A percentile compares a stretch with the other conserved stretches of the same genome.
Conservation (phyloP, 441 rosid species). For the Syzygium malaccense region DNA sequence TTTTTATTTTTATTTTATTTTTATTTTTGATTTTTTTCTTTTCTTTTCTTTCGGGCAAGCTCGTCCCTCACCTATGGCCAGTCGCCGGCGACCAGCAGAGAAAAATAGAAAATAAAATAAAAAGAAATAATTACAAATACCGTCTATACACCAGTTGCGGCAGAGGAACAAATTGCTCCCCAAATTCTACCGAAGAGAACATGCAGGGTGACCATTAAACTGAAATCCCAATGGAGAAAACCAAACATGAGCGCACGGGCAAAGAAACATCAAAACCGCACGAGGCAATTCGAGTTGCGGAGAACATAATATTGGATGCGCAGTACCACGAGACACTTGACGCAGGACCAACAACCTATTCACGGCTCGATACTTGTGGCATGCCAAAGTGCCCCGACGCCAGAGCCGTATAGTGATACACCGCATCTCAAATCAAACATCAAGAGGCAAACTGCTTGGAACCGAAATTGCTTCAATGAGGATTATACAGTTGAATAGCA, state of each 20-base stretch:
- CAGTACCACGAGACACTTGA: background rate
- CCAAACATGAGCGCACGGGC: background rate
- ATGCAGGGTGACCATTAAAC: background rate
- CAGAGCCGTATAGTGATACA: background rate
- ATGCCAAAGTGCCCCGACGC: background rate
- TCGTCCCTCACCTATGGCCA: no score
- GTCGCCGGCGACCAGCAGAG: no score
- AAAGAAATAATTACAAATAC: no score
- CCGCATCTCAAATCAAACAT: background rate
- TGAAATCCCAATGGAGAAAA: background rate
- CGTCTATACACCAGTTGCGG: background rate
- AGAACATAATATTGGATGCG: background rate
- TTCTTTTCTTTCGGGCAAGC: no score
- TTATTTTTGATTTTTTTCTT: no score
- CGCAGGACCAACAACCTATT: background rate
- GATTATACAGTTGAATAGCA: background rate
- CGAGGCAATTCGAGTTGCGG: background rate
- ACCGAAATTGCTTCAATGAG: background rate
- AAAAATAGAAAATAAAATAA: no score
- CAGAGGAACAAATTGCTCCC: background rate
- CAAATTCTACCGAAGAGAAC: background rate
- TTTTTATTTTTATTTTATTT: no score
- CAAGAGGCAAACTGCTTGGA: background rate
- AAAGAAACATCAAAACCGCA: background rate
- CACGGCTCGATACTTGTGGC: background rate